A percentile compares a stretch with the other conserved stretches of the same genome.
Evolutionary conservation across 2,329 filamentous ascomycete species (phyloP).

Genomic region (Nemania sp.): DNA sequence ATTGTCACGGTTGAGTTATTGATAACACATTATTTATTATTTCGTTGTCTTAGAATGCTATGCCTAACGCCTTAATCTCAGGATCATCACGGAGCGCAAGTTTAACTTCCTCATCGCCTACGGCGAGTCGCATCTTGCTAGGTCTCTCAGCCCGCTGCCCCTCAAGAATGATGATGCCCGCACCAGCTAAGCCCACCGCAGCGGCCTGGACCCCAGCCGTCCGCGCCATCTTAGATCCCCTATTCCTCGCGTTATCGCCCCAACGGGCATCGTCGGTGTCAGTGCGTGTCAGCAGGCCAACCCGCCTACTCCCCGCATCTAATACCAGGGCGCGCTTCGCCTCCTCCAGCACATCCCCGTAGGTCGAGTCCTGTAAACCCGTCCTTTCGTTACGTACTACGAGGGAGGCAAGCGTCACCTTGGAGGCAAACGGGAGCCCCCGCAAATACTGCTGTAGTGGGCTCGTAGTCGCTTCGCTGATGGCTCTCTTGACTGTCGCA

Average conservation of each 20-base stretch:
- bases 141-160: slow-evolving; percentile 83
- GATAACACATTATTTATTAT: slow-evolving; percentile 14
- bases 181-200: slow-evolving; percentile 85
- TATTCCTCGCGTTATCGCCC: slow-evolving; percentile 45
- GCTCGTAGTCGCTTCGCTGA: slow-evolving; percentile 93
- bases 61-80: slow-evolving; percentile 84
- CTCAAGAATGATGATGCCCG: slow-evolving; percentile 89
- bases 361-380: slow-evolving; percentile 86
- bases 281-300: slow-evolving; percentile 64
- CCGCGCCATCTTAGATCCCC: slow-evolving; percentile 40
- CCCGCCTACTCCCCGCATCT: slow-evolving; percentile 69
- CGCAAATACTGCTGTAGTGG: slow-evolving; percentile 91
- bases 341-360: slow-evolving; percentile 92
- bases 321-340: slow-evolving; percentile 75
- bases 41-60: slow-evolving; percentile 55
- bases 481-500: slow-evolving; percentile 91
- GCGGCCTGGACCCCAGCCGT: slow-evolving; percentile 69
- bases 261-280: slow-evolving; percentile 43
- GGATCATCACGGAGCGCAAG: slow-evolving; percentile 89
- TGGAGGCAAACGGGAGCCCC: slow-evolving; percentile 81
- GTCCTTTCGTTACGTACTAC: slow-evolving; percentile 82
- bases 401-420: slow-evolving; percentile 86
- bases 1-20: neutral
- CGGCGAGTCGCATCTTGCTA: slow-evolving; percentile 85
- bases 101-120: slow-evolving; percentile 91